Percentiles rank a stretch among this genome's conserved stretches.
Conservation (phyloP, 1,284 basidiomycete species). For the Ceratobasidium sp. region DNA sequence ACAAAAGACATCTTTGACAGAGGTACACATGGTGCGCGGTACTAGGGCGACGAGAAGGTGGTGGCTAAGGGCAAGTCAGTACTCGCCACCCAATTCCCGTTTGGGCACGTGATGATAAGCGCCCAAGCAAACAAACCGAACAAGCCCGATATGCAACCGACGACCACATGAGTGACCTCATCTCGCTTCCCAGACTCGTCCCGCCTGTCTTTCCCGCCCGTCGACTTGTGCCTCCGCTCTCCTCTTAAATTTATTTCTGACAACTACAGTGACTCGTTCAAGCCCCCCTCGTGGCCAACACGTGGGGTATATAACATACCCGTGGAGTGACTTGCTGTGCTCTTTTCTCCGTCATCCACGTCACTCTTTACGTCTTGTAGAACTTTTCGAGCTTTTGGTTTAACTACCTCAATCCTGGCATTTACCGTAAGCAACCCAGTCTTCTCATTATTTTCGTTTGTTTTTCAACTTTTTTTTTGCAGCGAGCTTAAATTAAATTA, state of each 20-base stretch:
- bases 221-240: neutral
- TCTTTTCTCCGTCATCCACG: neutral
- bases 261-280: neutral
- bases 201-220: neutral
- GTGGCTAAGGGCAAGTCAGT: too few species aligned
- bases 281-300: conserved; percentile 24
- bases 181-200: neutral
- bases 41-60: too few species aligned
- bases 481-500: neutral
- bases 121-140: too few species aligned
- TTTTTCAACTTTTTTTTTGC: conserved; percentile 15
- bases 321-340: neutral
- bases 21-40: too few species aligned
- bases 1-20: too few species aligned
- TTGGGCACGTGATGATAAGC: too few species aligned
- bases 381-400: neutral
- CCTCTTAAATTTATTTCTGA: neutral
- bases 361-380: conserved; percentile 13
- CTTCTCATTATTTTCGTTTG: conserved; percentile 1
- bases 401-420: neutral
- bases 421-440: neutral
- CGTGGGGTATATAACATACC: conserved; percentile 14
- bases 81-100: too few species aligned
- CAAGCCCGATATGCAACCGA: too few species aligned
- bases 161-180: neutral